phyloP scores from a whole-genome alignment of 148 eudicot genomes.

The Silene latifolia region DNA sequence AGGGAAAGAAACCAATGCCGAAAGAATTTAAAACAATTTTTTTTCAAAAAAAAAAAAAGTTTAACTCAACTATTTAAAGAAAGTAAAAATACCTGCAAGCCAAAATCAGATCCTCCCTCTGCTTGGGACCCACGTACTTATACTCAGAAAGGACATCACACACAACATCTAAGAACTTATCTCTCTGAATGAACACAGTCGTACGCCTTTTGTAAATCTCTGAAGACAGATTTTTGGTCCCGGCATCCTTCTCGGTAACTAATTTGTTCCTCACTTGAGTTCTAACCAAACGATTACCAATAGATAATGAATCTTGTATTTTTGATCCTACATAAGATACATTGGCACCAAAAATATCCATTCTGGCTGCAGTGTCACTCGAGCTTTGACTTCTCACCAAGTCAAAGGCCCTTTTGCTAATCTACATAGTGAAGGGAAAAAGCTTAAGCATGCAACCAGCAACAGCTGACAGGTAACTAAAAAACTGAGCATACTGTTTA shows the following conservation, averaged over 20 bases:
- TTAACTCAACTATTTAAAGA: background rate
- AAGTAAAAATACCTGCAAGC: conserved; percentile 77
- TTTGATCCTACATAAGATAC: conserved; percentile 16
- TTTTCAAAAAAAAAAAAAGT: too few relatives aligned
- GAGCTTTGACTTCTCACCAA: conserved; percentile 54
- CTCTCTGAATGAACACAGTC: conserved; percentile 65
- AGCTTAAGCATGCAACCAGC: background rate
- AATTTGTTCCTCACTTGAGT: conserved; percentile 24
- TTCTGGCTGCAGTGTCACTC: conserved; percentile 35
- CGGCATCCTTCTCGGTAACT: conserved; percentile 36
- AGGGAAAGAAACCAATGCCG: background rate
- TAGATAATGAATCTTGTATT: conserved; percentile 21
- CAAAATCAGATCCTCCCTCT: conserved; percentile 84
- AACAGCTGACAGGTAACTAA: conserved; percentile 3
- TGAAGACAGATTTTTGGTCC: conserved; percentile 47
- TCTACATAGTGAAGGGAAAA: conserved; percentile 37
- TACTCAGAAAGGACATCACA: conserved; percentile 86
- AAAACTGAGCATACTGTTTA: background rate
- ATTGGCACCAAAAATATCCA: conserved; percentile 26
- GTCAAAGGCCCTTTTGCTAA: conserved; percentile 87
- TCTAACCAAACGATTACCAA: conserved; percentile 29
- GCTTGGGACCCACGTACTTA: conserved; percentile 85
- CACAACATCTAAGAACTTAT: conserved; percentile 67
- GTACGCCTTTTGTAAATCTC: conserved; percentile 85
- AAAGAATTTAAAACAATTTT: conserved; percentile 1